phyloP scores from a whole-genome alignment of 2,329 filamentous ascomycete species.

The Microascus cirrosus region DNA sequence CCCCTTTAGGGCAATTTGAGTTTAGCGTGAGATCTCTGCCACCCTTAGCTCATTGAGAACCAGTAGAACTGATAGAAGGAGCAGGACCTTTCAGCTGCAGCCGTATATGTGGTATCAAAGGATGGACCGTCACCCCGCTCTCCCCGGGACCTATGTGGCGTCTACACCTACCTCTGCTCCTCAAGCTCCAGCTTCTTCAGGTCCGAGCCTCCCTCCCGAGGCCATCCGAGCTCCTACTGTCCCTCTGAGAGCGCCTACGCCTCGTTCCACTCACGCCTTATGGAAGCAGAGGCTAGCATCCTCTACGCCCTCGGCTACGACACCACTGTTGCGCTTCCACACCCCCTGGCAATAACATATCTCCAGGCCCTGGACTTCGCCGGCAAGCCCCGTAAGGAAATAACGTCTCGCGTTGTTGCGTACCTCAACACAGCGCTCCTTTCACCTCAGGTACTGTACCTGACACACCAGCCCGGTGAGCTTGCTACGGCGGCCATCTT shows the following conservation, averaged over 20 bases:
- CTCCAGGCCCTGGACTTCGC: constrained; percentile 74
- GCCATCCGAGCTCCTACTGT: constrained; percentile 47
- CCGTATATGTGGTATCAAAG: constrained; percentile 74
- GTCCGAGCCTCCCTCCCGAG: constrained; percentile 17
- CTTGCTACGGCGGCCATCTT: constrained; percentile 86
- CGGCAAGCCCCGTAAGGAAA: constrained; percentile 8
- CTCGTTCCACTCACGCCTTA: constrained; percentile 49
- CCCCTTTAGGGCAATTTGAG: constrained; percentile 43
- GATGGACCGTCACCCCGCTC: constrained; percentile 66
- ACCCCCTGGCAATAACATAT: constrained; percentile 82
- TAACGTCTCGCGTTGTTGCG: constrained; percentile 46
- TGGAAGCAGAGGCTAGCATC: constrained; percentile 67
- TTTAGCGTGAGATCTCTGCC: constrained; percentile 32
- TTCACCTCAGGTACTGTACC: constrained; percentile 78
- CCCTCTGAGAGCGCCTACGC: constrained; percentile 66
- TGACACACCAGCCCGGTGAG: constrained; percentile 81
- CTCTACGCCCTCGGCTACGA: constrained; percentile 70
- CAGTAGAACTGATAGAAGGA: not conserved
- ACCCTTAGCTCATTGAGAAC: not conserved
- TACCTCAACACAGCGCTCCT: constrained; percentile 81
- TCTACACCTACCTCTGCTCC: constrained; percentile 72
- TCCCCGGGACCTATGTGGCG: constrained; percentile 70
- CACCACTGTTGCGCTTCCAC: constrained; percentile 74
- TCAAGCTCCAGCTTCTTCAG: constrained; percentile 43
- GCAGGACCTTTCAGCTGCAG: constrained; percentile 71